phyloP scores from a whole-genome alignment of 495 filamentous ascomycete species.

The Rusavskia elegans region DNA sequence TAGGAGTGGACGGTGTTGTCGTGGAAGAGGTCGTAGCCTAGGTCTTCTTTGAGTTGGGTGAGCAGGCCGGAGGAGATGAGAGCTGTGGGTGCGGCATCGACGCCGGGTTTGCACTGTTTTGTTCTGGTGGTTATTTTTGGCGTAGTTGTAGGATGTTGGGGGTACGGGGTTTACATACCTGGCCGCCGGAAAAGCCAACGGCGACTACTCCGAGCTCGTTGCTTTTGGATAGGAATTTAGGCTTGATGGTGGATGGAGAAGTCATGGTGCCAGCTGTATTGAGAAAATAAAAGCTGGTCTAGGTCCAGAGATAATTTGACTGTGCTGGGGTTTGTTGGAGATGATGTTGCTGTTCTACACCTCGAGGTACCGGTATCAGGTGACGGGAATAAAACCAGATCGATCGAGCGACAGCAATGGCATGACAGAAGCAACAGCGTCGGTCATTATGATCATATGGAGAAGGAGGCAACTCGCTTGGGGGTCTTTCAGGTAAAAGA shows the following conservation, averaged over 20 bases:
- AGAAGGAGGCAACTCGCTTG: not conserved
- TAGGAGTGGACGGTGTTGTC: slow-evolving; percentile 77
- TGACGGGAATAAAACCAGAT: not conserved
- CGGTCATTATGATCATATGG: not conserved
- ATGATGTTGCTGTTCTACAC: too few relatives aligned
- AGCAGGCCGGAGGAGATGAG: slow-evolving; percentile 83
- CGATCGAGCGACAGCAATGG: not conserved
- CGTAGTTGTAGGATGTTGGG: not conserved
- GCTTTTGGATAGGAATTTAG: slow-evolving; percentile 65
- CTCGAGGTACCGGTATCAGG: not conserved
- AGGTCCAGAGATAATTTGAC: too few relatives aligned
- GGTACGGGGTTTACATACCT: slow-evolving; percentile 37
- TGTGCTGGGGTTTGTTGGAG: too few relatives aligned
- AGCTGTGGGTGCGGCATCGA: slow-evolving; percentile 83
- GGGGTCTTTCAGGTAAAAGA: too few relatives aligned
- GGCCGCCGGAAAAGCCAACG: slow-evolving; percentile 93
- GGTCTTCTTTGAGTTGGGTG: slow-evolving; percentile 63
- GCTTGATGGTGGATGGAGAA: slow-evolving; percentile 53
- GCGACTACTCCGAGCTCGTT: slow-evolving; percentile 81
- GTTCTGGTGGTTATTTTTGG: too few relatives aligned
- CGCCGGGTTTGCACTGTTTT: slow-evolving; percentile 69
- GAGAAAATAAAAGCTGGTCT: not conserved
- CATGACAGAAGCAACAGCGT: not conserved
- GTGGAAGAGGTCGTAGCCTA: slow-evolving; percentile 75
- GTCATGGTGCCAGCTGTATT: slow-evolving; percentile 29